Conservation (phyloP, 1,139 yeast genomes). For the Geotrichum carabidarum region DNA sequence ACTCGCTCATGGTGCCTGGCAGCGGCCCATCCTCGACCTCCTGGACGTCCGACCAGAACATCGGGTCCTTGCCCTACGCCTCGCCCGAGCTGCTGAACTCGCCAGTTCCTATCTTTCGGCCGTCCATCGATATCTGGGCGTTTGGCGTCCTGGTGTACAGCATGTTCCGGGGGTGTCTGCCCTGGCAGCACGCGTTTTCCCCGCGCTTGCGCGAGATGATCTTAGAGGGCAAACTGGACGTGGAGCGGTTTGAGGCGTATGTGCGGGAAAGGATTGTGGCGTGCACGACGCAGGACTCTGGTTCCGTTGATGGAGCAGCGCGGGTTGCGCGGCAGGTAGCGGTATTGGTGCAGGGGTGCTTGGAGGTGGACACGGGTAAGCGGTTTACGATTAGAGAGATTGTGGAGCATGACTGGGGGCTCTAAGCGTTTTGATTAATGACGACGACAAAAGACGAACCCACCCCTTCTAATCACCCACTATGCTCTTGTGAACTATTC, state of each 20-base stretch:
- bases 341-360: slow-evolving; percentile 51
- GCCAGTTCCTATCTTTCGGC: slow-evolving; percentile 56
- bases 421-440: neutral
- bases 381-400: slow-evolving; percentile 49
- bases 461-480: too few relatives aligned
- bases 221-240: slow-evolving; percentile 58
- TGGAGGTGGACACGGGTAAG: slow-evolving; percentile 47
- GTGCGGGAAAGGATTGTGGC: slow-evolving; percentile 23
- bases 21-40: slow-evolving; percentile 18
- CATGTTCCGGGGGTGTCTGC: slow-evolving; percentile 66
- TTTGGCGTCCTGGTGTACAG: slow-evolving; percentile 74
- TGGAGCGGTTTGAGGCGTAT: slow-evolving; percentile 37
- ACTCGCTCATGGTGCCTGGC: slow-evolving; percentile 8
- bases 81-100: slow-evolving; percentile 73
- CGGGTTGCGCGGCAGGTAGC: slow-evolving; percentile 33
- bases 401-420: slow-evolving; percentile 20
- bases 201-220: slow-evolving; percentile 74
- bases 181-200: slow-evolving; percentile 77
- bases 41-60: slow-evolving; percentile 32
- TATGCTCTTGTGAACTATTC: too few relatives aligned
- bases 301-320: slow-evolving; percentile 33
- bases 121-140: slow-evolving; percentile 86
- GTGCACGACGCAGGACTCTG: slow-evolving; percentile 37
- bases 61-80: slow-evolving; percentile 90
- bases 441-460: too few relatives aligned